Base-by-base conservation (phyloP, 768 basidiomycete genomes). In the Boletales sp. region DNA sequence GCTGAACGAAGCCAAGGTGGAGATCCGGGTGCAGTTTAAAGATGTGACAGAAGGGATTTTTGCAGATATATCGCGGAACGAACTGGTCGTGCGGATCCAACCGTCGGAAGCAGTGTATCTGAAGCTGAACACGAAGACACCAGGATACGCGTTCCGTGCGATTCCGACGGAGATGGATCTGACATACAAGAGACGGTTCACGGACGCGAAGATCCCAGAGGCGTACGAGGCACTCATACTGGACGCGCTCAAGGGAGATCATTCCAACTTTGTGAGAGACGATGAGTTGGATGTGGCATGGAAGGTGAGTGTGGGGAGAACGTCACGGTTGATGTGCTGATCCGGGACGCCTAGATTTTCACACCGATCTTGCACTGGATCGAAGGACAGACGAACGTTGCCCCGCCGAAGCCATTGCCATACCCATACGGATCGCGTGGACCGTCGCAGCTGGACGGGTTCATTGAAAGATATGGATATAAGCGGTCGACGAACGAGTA, bases 111-210 rank as follows among this genome's bases (percentile, higher is more conserved):
- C 96, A 14, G 85, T 97, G 49, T 99, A 98, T 74, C 78, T 99
- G 61, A 99, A 99, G 75, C 71, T 97, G 70, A 98, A 98, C 76
- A 79, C 88, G 40, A 99, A 99, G 77, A 83, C 84, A 3, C 95
- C 95, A 45, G 95, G 95, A 17, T 78, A 97, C 53, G 74, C 85
- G 62, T 95, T 92, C 49, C 83, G 90, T 38, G 90, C 91, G 40
- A 81, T 98, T 55, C 93, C 94, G 30, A 90, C 88, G 38, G 96
- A 99, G 73, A 94, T 99, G 90, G 95, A 99, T 74, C 72, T 98
- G 57, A 96, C 95, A 17, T 99, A 98, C 80, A 94, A 95, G 81
- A 79, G 87, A 49, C 84, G 96, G 40, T 99, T 98, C 76, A 72
- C 82, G 36, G 94, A 96, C 53, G 70, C 83, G 43, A 86, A 87